Percentiles rank a stretch among this genome's conserved stretches.
phyloP scores from a whole-genome alignment of 2,329 filamentous ascomycete species.

The Aspergillus hiratsukae region DNA sequence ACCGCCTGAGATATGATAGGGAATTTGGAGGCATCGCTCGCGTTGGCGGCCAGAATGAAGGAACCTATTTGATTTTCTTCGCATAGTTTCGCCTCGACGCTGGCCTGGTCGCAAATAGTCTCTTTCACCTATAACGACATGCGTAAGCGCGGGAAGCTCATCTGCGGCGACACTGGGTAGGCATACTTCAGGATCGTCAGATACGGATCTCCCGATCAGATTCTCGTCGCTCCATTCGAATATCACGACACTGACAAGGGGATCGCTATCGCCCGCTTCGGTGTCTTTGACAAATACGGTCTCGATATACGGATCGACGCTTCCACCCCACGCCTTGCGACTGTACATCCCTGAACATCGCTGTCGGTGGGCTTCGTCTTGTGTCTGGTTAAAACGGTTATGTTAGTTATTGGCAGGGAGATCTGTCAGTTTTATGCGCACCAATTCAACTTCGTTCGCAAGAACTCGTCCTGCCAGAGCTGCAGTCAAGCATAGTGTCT shows the following conservation, averaged over 20 bases:
- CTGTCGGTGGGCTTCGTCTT: conserved; percentile 71
- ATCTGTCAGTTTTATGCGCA: conserved; percentile 18
- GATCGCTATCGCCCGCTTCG: conserved; percentile 60
- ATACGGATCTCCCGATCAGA: conserved; percentile 66
- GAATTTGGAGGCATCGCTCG: conserved; percentile 64
- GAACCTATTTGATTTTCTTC: conserved; percentile 72
- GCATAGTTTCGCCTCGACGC: conserved; percentile 66
- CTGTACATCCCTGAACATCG: conserved; percentile 94
- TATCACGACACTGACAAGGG: conserved; percentile 76
- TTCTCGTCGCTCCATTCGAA: conserved; percentile 90
- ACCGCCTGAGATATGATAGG: conserved; percentile 75
- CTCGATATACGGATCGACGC: conserved; percentile 82
- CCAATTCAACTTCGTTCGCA: conserved; percentile 45
- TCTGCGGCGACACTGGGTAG: conserved; percentile 7
- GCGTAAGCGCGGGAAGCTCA: conserved; percentile 22
- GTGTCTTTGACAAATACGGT: conserved; percentile 68
- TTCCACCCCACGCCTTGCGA: conserved; percentile 80
- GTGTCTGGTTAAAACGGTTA: conserved; percentile 52
- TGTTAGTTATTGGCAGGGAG: not conserved
- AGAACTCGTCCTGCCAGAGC: conserved; percentile 35
- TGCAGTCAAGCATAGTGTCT: conserved; percentile 33
- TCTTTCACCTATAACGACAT: conserved; percentile 47
- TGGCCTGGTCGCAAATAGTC: conserved; percentile 72
- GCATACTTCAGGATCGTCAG: conserved; percentile 52
- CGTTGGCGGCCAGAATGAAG: conserved; percentile 76